Evolutionary conservation across 2,329 filamentous ascomycete species (phyloP), one percentile per base, ranked within the genome.

Genomic region (Alternaria gansuensis): DNA sequence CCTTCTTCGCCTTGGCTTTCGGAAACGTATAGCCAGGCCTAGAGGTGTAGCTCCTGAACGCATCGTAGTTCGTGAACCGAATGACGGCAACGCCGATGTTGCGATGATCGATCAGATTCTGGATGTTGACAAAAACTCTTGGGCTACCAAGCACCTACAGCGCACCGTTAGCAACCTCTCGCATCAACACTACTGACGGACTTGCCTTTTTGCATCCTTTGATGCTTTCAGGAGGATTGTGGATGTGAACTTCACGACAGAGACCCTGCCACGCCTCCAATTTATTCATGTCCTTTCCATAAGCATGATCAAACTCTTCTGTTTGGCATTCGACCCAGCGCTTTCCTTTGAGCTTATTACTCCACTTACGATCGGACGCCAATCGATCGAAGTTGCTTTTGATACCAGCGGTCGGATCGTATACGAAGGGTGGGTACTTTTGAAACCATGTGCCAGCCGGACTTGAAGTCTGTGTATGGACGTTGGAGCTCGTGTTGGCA

Each of bases 71-170:
- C 24, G 49, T 43, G 45, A 70, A 68, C 5, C 58, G 59, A 24
- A 59, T 64, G 28, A 70, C 60, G 2, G 45, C 43, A 4, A 57
- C 52, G 0, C 60, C 59, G 9, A 46, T 57, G 34, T 62, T 58
- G 14, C 62, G 62, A 39, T 66, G 66, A 39, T 69, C 63, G 24
- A 70, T 60, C 10, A 70, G 41, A 46, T 70, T 67, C 7, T 65
- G 58, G n/a, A 70, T 37, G 24, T 70, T 70, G 50, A 70, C 62
- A 14, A 53, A 44, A 9, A 67, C 59, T 10, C 62, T 54, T 17
- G 44, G 61, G 26, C 57, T 48, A 14, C 56, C 56, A 10, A 65
- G 60, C 9, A 59, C 33, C 62, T 67, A 7, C 17, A n/a, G 7
- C 17, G 13, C 6, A 21, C 9, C 11, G 34, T 45, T 45, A 21